phyloP scores from a whole-genome alignment of 139 green algal genomes.

The Micromonas pusilla region DNA sequence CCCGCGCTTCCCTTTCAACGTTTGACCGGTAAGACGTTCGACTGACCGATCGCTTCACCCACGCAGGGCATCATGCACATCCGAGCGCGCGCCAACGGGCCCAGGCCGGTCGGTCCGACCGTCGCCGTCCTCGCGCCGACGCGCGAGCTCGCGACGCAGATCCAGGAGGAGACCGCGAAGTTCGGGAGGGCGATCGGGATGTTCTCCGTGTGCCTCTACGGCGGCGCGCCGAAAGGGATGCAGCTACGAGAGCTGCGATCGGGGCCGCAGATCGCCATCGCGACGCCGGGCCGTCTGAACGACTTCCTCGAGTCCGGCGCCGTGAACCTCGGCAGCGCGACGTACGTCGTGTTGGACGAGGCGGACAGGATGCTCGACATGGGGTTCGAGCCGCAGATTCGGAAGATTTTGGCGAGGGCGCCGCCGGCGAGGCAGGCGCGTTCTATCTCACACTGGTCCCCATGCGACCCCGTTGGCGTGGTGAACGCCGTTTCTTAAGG shows the following conservation, averaged over 20 bases:
- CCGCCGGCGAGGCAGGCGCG: too few relatives aligned
- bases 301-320: constrained; percentile 75
- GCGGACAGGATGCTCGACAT: constrained; percentile 95
- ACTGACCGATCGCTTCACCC: too few relatives aligned
- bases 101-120: constrained; percentile 60
- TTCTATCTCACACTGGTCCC: too few relatives aligned
- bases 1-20: too few relatives aligned
- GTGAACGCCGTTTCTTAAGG: too few relatives aligned
- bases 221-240: constrained; percentile 74
- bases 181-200: constrained; percentile 68
- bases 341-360: constrained; percentile 87
- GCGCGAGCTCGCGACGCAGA: constrained; percentile 85
- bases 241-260: constrained; percentile 72
- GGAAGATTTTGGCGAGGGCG: constrained; percentile 63
- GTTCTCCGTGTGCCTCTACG: constrained; percentile 78
- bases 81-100: neutral
- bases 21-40: too few relatives aligned
- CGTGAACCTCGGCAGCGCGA: constrained; percentile 37
- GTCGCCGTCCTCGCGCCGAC: constrained; percentile 81
- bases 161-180: constrained; percentile 79
- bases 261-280: constrained; percentile 77
- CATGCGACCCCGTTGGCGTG: too few relatives aligned
- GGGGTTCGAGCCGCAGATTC: constrained; percentile 91
- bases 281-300: constrained; percentile 84
- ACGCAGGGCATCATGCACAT: constrained; percentile 82